Conservation (phyloP, 176 grass and related monocot genomes). For the Triticum turgidum region DNA sequence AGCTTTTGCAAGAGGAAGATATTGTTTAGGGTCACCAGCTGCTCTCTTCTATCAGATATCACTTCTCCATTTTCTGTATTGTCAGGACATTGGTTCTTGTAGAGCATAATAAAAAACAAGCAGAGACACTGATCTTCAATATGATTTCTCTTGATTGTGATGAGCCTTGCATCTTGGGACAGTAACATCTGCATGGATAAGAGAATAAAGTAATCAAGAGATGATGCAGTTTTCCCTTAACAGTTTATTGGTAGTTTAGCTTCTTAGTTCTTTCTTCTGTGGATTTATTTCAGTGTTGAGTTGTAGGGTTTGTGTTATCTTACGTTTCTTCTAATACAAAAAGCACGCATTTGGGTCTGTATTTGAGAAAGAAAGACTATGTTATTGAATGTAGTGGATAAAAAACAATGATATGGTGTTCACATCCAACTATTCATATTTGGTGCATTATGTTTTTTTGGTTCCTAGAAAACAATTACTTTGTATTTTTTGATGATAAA, state of each 20-base stretch:
- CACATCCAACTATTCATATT: not conserved
- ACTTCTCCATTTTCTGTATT: slow-evolving; percentile 26
- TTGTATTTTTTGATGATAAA: not conserved
- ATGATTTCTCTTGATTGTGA: slow-evolving; percentile 55
- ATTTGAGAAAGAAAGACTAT: too few relatives aligned
- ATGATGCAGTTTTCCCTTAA: not conserved
- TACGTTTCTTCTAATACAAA: too few relatives aligned
- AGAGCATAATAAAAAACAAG: slow-evolving; percentile 55
- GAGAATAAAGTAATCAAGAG: slow-evolving; percentile 9
- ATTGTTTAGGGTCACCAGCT: slow-evolving; percentile 48
- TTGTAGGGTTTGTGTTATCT: too few relatives aligned
- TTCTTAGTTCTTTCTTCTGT: too few relatives aligned
- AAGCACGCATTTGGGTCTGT: too few relatives aligned
- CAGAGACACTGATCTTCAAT: slow-evolving; percentile 51
- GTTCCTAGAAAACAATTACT: not conserved
- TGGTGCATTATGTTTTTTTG: not conserved
- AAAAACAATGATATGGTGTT: not conserved
- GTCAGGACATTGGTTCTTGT: slow-evolving; percentile 34
- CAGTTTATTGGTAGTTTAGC: too few relatives aligned
- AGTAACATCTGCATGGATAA: slow-evolving; percentile 35
- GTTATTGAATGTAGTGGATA: not conserved
- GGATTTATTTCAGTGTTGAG: too few relatives aligned
- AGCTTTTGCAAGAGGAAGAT: slow-evolving; percentile 66
- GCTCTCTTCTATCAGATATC: slow-evolving; percentile 16
- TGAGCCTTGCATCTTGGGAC: slow-evolving; percentile 69